Conservation (phyloP, 73 alveolate genomes). For the Blepharisma japonicum region DNA sequence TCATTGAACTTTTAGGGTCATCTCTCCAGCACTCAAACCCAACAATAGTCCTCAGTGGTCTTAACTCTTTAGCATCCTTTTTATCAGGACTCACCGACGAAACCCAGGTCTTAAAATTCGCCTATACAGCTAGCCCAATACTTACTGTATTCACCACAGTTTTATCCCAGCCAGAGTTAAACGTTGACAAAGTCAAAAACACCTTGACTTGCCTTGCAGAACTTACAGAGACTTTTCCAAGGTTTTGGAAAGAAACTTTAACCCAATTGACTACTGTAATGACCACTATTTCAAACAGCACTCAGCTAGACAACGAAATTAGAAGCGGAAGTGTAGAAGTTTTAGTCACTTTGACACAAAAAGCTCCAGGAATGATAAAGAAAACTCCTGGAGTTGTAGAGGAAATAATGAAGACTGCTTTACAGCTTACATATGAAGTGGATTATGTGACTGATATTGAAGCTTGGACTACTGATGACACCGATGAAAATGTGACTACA, state of each 20-base stretch:
- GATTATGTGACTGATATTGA: background rate
- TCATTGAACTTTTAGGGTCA: background rate
- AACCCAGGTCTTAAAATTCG: background rate
- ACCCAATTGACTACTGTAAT: background rate
- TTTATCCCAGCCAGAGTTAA: background rate
- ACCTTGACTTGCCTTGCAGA: constrained; percentile 16
- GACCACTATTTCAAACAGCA: background rate
- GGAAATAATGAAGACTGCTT: background rate
- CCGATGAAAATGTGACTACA: background rate
- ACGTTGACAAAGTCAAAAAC: constrained; percentile 6
- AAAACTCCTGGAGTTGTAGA: background rate
- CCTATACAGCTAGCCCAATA: background rate
- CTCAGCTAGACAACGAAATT: background rate
- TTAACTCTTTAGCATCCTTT: background rate
- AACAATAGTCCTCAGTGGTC: background rate
- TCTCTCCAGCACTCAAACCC: background rate
- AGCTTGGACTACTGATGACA: constrained; percentile 19
- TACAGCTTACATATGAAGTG: constrained; percentile 14
- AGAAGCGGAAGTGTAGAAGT: constrained; percentile 24
- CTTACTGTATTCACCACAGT: background rate
- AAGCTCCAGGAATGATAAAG: constrained; percentile 23
- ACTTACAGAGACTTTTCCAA: constrained; percentile 2
- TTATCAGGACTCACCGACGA: constrained; percentile 12
- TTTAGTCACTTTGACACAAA: constrained; percentile 7
- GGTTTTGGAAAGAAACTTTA: constrained; percentile 12